These are phyloP conservation scores for Pichia gijzeniarum DNA, from an alignment of 805 yeast genomes.

Conservation along the genomic window DNA sequence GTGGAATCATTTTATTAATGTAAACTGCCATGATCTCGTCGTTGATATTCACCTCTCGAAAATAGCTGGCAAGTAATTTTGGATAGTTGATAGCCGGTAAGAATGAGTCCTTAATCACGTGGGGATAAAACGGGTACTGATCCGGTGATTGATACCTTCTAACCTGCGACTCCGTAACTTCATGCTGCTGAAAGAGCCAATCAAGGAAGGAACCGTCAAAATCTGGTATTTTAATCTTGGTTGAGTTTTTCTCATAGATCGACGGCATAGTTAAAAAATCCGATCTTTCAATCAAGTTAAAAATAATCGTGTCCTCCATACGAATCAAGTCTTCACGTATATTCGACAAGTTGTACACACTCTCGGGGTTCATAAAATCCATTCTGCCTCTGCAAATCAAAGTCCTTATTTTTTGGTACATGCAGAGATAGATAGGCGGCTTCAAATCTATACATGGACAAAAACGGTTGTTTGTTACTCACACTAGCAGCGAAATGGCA, in stretches of 20 bases:
- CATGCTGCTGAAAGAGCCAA: slow-evolving; percentile 75
- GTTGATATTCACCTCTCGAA: slow-evolving; percentile 73
- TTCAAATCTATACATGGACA: no score
- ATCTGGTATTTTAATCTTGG: slow-evolving; percentile 46
- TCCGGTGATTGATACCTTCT: slow-evolving; percentile 94
- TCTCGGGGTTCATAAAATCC: slow-evolving; percentile 81
- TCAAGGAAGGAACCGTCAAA: slow-evolving; percentile 78
- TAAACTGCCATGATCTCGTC: slow-evolving; percentile 60
- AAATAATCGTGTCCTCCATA: slow-evolving; percentile 95
- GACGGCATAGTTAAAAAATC: slow-evolving; percentile 74
- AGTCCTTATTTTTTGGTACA: no score
- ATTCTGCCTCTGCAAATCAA: slow-evolving; percentile 30
- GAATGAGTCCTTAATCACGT: slow-evolving; percentile 52
- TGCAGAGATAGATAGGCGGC: no score
- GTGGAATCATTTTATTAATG: slow-evolving; percentile 67
- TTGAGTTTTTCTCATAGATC: slow-evolving; percentile 55
- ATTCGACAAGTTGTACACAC: slow-evolving; percentile 73
- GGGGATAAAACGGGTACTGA: slow-evolving; percentile 84
- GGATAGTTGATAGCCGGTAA: slow-evolving; percentile 81
- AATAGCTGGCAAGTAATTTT: slow-evolving; percentile 64
- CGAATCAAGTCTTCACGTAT: slow-evolving; percentile 80
- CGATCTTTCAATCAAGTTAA: slow-evolving; percentile 87
- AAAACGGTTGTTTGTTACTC: no score
- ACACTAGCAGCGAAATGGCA: no score
- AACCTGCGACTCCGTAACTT: slow-evolving; percentile 67